Evolutionary conservation across 2,329 filamentous ascomycete species (phyloP).

Genomic region (Sporothrix dimorphospora): DNA sequence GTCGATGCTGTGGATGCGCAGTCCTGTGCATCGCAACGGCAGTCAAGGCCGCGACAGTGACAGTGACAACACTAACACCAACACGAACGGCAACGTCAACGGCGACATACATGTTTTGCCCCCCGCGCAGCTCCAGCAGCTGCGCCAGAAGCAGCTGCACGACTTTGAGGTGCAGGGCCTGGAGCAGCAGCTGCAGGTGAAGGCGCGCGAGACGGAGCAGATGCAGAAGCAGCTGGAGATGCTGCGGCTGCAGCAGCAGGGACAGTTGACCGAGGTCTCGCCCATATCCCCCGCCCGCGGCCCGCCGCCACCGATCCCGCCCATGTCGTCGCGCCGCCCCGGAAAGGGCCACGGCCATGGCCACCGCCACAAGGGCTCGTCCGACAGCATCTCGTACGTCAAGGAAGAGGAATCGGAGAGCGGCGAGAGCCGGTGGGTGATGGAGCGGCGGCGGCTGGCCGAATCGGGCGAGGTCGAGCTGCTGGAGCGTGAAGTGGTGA

Average conservation of each 20-base stretch:
- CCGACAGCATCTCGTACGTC: slow-evolving; percentile 71
- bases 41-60: background rate
- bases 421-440: slow-evolving; percentile 66
- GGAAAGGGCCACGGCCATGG: slow-evolving; percentile 55
- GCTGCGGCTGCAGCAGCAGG: background rate
- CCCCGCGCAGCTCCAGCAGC: slow-evolving; percentile 14
- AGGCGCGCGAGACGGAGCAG: slow-evolving; percentile 24
- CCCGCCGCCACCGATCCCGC: slow-evolving; percentile 20
- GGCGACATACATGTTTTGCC: slow-evolving; percentile 6
- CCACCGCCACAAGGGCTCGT: slow-evolving; percentile 59
- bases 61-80: background rate
- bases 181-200: slow-evolving; percentile 25
- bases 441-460: slow-evolving; percentile 68
- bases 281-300: slow-evolving; percentile 1
- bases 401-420: slow-evolving; percentile 64
- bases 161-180: slow-evolving; percentile 15
- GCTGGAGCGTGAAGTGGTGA: slow-evolving; percentile 66
- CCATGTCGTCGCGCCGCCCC: slow-evolving; percentile 36
- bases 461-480: slow-evolving; percentile 68
- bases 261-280: background rate
- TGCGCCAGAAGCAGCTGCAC: slow-evolving; percentile 20
- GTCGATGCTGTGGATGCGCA: slow-evolving; percentile 38
- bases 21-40: slow-evolving; percentile 27
- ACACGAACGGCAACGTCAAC: background rate
- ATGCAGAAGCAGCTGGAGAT: slow-evolving; percentile 21